A percentile compares a stretch with the other conserved stretches of the same genome.
phyloP scores from a whole-genome alignment of 345 rosid species.

The Eucalyptus dawsonii region DNA sequence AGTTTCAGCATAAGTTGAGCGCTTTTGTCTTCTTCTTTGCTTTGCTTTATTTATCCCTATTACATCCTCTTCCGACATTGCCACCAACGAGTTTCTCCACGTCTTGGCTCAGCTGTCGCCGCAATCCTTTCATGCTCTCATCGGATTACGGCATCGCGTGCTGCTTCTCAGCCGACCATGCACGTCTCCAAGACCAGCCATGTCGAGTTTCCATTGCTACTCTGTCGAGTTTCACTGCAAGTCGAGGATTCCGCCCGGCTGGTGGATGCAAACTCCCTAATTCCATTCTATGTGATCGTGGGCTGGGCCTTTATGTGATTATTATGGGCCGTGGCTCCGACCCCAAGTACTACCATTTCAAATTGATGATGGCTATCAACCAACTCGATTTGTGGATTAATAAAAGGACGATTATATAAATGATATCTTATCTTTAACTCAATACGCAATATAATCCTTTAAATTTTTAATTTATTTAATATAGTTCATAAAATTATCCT shows the following conservation, averaged over 20 bases:
- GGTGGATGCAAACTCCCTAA: not conserved
- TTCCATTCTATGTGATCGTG: not conserved
- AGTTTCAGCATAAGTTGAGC: not conserved
- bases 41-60: not conserved
- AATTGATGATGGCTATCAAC: not conserved
- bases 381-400: not conserved
- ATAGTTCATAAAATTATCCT: accelerated
- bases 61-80: not conserved
- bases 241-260: not conserved
- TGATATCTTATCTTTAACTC: accelerated
- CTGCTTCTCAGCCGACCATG: not conserved
- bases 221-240: not conserved
- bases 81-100: not conserved
- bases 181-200: not conserved
- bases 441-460: accelerated
- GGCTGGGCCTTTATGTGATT: not conserved
- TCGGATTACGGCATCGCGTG: not conserved
- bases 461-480: accelerated
- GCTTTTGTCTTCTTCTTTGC: not conserved
- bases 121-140: not conserved
- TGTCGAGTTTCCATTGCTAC: not conserved
- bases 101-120: not conserved
- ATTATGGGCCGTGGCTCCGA: not conserved
- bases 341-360: not conserved
- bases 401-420: too few relatives aligned